Conservation (phyloP, 139 green algal species). For the Nannochloris sp. region DNA sequence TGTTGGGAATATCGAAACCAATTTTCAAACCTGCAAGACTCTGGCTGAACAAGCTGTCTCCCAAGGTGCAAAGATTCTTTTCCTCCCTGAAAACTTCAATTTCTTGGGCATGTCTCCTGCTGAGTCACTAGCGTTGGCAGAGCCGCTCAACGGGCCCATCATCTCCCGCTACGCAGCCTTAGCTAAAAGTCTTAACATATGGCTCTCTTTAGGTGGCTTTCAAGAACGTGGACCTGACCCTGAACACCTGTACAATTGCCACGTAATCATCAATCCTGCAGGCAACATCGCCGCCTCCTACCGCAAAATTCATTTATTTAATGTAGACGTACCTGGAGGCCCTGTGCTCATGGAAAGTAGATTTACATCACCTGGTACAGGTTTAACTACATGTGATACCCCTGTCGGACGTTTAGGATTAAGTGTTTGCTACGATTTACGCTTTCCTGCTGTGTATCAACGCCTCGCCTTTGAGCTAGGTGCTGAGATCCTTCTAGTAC, state of each 20-base stretch:
- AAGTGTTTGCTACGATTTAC: slow-evolving; percentile 91
- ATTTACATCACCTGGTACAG: slow-evolving; percentile 50
- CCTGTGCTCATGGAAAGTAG: slow-evolving; percentile 79
- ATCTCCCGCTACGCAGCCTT: slow-evolving; percentile 71
- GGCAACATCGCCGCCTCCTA: slow-evolving; percentile 53
- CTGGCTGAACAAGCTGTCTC: slow-evolving; percentile 42
- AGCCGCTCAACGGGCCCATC: slow-evolving; percentile 63
- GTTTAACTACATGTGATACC: slow-evolving; percentile 65
- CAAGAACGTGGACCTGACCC: slow-evolving; percentile 54
- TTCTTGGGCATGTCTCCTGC: slow-evolving; percentile 63
- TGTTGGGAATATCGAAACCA: slow-evolving; percentile 27
- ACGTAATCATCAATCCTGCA: slow-evolving; percentile 69
- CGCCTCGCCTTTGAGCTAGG: slow-evolving; percentile 58
- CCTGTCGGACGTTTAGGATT: slow-evolving; percentile 75
- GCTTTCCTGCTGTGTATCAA: slow-evolving; percentile 93
- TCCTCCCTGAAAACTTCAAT: slow-evolving; percentile 89
- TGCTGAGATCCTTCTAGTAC: slow-evolving; percentile 64
- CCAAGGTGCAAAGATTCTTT: slow-evolving; percentile 64
- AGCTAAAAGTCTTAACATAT: slow-evolving; percentile 60
- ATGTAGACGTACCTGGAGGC: slow-evolving; percentile 80
- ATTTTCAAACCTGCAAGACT: slow-evolving; percentile 43
- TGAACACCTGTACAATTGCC: slow-evolving; percentile 75
- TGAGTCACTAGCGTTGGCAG: slow-evolving; percentile 55
- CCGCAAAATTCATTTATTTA: slow-evolving; percentile 87
- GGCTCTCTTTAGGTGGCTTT: slow-evolving; percentile 91